phyloP scores from a whole-genome alignment of 1,284 basidiomycete species.

The Polyporus tsugae region DNA sequence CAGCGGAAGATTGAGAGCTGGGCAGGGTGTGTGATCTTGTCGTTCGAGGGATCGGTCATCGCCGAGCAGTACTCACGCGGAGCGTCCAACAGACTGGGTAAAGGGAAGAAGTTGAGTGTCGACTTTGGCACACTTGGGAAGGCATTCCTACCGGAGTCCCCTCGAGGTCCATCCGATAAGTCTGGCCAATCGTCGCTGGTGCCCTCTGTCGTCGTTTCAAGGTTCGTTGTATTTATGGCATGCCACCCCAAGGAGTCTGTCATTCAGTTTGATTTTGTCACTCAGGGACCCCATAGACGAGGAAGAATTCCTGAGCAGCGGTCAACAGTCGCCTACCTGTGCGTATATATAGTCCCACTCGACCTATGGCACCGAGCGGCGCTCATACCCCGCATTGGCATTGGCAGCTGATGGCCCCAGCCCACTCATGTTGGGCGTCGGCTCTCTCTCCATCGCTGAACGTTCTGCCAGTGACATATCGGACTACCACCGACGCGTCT shows the following conservation, averaged over 20 bases:
- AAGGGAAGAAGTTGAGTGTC: constrained; percentile 48
- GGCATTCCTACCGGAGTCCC: constrained; percentile 34
- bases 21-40: constrained; percentile 56
- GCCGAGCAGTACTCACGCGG: constrained; percentile 1
- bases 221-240: constrained; percentile 37
- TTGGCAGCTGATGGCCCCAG: constrained; percentile 48
- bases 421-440: constrained; percentile 51
- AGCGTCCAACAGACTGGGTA: constrained; percentile 38
- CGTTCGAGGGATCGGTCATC: not conserved
- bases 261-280: constrained; percentile 7
- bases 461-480: constrained; percentile 53
- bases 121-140: constrained; percentile 43
- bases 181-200: constrained; percentile 35
- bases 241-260: not conserved
- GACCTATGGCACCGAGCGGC: constrained; percentile 9
- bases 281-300: constrained; percentile 56
- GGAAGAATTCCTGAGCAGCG: constrained; percentile 74
- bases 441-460: constrained; percentile 44
- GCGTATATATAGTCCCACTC: constrained; percentile 36
- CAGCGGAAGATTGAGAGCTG: constrained; percentile 76
- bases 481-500: constrained; percentile 54
- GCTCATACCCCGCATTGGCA: constrained; percentile 26
- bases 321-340: constrained; percentile 76
- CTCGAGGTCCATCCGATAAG: constrained; percentile 35
- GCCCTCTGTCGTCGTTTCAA: constrained; percentile 47